phyloP scores from a whole-genome alignment of 805 yeast genomes.

The Spathaspora hagerdaliae region DNA sequence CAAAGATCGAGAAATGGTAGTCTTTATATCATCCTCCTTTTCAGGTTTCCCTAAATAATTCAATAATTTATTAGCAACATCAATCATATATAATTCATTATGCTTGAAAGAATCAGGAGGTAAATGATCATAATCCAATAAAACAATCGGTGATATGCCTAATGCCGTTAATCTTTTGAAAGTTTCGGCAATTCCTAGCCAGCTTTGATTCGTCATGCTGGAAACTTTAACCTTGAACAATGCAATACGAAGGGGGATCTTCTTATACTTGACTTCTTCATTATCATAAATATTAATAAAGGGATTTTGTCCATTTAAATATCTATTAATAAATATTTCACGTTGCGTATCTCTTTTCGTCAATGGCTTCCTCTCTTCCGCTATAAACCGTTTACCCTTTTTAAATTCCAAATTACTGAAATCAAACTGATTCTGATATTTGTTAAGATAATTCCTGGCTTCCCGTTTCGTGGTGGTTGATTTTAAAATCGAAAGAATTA shows the following conservation, averaged over 20 bases:
- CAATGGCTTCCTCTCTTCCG: slow-evolving; percentile 9
- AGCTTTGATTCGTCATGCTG: slow-evolving; percentile 23
- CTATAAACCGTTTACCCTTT: slow-evolving; percentile 13
- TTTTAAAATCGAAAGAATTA: slow-evolving; percentile 78
- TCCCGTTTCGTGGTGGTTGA: slow-evolving; percentile 94
- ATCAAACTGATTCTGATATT: slow-evolving; percentile 52
- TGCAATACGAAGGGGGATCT: slow-evolving; percentile 50
- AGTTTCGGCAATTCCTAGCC: slow-evolving; percentile 53
- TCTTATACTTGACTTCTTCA: slow-evolving; percentile 27
- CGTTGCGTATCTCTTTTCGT: slow-evolving; percentile 23
- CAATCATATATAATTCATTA: slow-evolving; percentile 26
- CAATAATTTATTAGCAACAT: slow-evolving; percentile 28
- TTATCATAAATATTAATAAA: slow-evolving; percentile 26
- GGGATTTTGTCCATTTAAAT: slow-evolving; percentile 28
- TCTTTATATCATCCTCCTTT: slow-evolving; percentile 19
- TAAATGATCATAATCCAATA: slow-evolving; percentile 47
- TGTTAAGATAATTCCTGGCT: slow-evolving; percentile 73
- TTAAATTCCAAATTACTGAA: slow-evolving; percentile 15
- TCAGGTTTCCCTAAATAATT: slow-evolving; percentile 17
- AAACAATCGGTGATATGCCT: slow-evolving; percentile 73
- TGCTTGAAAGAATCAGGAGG: slow-evolving; percentile 23
- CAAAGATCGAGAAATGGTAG: slow-evolving; percentile 24
- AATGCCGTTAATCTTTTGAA: slow-evolving; percentile 50
- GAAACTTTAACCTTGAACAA: slow-evolving; percentile 45
- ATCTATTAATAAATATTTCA: slow-evolving; percentile 30